phyloP scores from a whole-genome alignment of 345 rosid species.

The Mercurialis annua region DNA sequence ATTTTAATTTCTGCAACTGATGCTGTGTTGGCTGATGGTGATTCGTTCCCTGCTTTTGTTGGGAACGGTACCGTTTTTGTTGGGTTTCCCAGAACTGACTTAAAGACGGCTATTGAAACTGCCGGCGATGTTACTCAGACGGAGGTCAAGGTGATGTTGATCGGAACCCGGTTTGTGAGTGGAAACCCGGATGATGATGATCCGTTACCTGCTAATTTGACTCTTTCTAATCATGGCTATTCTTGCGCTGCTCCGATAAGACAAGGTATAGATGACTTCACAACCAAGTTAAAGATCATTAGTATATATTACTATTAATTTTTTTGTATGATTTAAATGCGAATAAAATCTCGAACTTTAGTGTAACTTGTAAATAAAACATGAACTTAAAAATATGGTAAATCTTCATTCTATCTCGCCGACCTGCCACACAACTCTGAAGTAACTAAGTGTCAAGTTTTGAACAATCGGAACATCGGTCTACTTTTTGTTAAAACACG shows the following conservation, averaged over 20 bases:
- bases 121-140: constrained; percentile 42
- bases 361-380: no score
- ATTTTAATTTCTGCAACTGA: constrained; percentile 33
- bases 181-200: constrained; percentile 1
- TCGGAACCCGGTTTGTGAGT: constrained; percentile 43
- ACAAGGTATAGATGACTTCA: not conserved
- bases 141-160: constrained; percentile 27
- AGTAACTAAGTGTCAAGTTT: no score
- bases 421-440: no score
- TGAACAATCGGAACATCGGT: no score
- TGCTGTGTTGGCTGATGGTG: constrained; percentile 35
- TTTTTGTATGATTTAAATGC: no score
- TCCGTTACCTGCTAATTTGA: constrained; percentile 42
- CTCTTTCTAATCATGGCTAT: constrained; percentile 41
- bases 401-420: no score
- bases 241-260: constrained; percentile 32
- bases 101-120: constrained; percentile 48
- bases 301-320: no score
- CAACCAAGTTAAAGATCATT: no score
- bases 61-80: constrained; percentile 44
- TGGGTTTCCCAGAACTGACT: constrained; percentile 39
- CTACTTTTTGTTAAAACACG: no score
- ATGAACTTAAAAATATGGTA: no score
- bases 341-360: no score
- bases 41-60: constrained; percentile 40